Evolutionary conservation across 2,329 filamentous ascomycete species (phyloP).

Genomic region (Alternaria novae-zelandiae): DNA sequence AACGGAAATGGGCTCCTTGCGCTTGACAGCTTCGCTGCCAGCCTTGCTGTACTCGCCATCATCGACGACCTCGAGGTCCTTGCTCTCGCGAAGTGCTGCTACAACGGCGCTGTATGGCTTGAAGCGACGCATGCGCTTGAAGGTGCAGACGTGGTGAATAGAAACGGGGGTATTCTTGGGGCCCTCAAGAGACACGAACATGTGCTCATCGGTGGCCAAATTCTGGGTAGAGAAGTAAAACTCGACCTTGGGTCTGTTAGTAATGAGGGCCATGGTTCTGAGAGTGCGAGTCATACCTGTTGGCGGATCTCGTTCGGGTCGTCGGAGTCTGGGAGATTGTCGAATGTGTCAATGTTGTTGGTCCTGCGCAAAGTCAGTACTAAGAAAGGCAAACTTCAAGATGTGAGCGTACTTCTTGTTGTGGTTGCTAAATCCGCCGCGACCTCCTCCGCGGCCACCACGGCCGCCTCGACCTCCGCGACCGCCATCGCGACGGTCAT

Average conservation of each 20-base stretch:
- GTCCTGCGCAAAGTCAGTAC: slow-evolving; percentile 21
- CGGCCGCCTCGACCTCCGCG: slow-evolving; percentile 21
- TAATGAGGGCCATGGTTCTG: neutral
- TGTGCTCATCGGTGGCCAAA: slow-evolving; percentile 84
- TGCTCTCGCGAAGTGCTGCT: slow-evolving; percentile 79
- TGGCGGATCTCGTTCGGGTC: slow-evolving; percentile 83
- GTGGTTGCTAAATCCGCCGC: slow-evolving; percentile 25
- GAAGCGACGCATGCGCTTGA: slow-evolving; percentile 97
- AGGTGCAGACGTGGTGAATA: slow-evolving; percentile 78
- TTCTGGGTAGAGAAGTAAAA: slow-evolving; percentile 97
- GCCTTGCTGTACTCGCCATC: slow-evolving; percentile 65
- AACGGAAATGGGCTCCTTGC: slow-evolving; percentile 69
- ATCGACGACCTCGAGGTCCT: slow-evolving; percentile 74
- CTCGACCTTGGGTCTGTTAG: slow-evolving; percentile 70
- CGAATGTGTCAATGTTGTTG: slow-evolving; percentile 41
- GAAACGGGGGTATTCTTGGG: slow-evolving; percentile 80
- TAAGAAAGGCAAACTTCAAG: neutral
- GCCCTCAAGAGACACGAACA: slow-evolving; percentile 80
- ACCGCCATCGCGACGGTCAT: slow-evolving; percentile 8
- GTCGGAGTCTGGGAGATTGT: slow-evolving; percentile 69
- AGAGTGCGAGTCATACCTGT: slow-evolving; percentile 63
- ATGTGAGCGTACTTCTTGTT: slow-evolving; percentile 20
- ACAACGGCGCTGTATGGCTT: slow-evolving; percentile 85
- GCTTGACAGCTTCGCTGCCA: slow-evolving; percentile 60
- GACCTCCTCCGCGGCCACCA: slow-evolving; percentile 23